Conservation (phyloP, 176 grass and related monocot genomes). For the Puccinellia tenuiflora region DNA sequence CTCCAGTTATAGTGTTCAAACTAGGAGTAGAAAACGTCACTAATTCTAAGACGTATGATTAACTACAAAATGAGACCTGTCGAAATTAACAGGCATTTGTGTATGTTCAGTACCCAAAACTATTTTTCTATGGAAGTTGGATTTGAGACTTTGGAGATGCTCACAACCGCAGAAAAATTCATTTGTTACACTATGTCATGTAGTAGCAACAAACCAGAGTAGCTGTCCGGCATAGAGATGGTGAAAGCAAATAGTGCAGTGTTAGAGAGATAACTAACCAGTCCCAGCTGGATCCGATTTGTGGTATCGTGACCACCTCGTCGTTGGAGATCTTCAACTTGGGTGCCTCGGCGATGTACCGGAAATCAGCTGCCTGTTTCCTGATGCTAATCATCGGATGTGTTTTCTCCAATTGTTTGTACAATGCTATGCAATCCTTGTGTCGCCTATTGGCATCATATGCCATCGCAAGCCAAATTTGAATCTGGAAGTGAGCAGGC, state of each 20-base stretch:
- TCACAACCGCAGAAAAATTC: background rate
- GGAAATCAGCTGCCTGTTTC: slow-evolving; percentile 84
- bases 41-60: too few species aligned
- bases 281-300: slow-evolving; percentile 95
- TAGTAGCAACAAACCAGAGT: background rate
- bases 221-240: background rate
- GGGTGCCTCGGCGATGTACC: slow-evolving; percentile 91
- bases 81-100: too few species aligned
- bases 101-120: too few species aligned
- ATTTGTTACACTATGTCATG: background rate
- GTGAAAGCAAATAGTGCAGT: background rate
- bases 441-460: slow-evolving; percentile 92
- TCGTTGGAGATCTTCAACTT: slow-evolving; percentile 98
- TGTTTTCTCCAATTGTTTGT: slow-evolving; percentile 76
- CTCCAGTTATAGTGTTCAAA: background rate
- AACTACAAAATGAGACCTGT: too few species aligned
- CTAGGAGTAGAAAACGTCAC: background rate
- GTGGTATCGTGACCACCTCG: slow-evolving; percentile 92
- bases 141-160: too few species aligned
- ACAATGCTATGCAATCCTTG: slow-evolving; percentile 92
- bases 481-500: slow-evolving; percentile 53
- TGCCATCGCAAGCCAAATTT: slow-evolving; percentile 99
- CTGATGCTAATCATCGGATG: slow-evolving; percentile 90
- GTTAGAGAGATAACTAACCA: slow-evolving; percentile 43
- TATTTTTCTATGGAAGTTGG: background rate